Evolutionary conservation across 139 green algal species (phyloP).

Genomic region (Auxenochlorella protothecoides): DNA sequence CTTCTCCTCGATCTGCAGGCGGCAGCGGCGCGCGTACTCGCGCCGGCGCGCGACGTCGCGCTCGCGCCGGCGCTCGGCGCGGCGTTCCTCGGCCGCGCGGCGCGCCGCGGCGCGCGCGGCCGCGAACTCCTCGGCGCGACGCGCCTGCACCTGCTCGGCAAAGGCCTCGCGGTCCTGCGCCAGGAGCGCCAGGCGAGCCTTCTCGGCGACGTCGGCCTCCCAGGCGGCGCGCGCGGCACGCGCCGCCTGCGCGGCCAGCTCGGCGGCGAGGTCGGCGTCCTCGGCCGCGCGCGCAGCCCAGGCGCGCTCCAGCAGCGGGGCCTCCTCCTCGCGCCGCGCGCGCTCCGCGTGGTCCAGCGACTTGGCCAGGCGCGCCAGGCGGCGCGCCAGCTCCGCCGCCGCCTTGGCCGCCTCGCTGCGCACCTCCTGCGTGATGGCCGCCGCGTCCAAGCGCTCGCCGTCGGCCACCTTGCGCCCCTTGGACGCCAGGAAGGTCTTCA

Average conservation of each 20-base stretch:
- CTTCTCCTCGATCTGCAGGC: slow-evolving; percentile 43
- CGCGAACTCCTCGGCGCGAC: slow-evolving; percentile 86
- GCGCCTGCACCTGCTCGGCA: slow-evolving; percentile 30
- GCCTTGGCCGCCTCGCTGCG: slow-evolving; percentile 43
- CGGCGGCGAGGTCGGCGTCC: slow-evolving; percentile 43
- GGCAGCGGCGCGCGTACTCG: slow-evolving; percentile 65
- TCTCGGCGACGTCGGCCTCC: slow-evolving; percentile 77
- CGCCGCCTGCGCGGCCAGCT: slow-evolving; percentile 24
- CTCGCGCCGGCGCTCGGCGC: slow-evolving; percentile 43
- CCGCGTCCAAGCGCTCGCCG: slow-evolving; percentile 14
- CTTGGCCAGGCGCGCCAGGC: slow-evolving; percentile 49
- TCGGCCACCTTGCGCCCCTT: slow-evolving; percentile 22
- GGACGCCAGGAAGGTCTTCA: slow-evolving; percentile 16
- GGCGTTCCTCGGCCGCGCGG: slow-evolving; percentile 15
- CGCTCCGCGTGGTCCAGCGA: slow-evolving; percentile 94
- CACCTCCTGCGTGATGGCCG: slow-evolving; percentile 40
- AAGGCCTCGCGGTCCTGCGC: slow-evolving; percentile 32
- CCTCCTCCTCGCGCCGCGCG: slow-evolving; percentile 86
- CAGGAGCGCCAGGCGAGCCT: slow-evolving; percentile 51
- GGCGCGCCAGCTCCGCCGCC: slow-evolving; percentile 55
- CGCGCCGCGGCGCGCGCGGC: slow-evolving; percentile 1
- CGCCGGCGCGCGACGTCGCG: slow-evolving; percentile 55
- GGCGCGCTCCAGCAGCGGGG: slow-evolving; percentile 38
- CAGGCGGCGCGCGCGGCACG: slow-evolving; percentile 54
- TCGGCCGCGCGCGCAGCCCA: slow-evolving; percentile 21